These are phyloP conservation scores for Podaxis sp. DNA, from an alignment of 768 basidiomycete genomes.

Conservation along the genomic window DNA sequence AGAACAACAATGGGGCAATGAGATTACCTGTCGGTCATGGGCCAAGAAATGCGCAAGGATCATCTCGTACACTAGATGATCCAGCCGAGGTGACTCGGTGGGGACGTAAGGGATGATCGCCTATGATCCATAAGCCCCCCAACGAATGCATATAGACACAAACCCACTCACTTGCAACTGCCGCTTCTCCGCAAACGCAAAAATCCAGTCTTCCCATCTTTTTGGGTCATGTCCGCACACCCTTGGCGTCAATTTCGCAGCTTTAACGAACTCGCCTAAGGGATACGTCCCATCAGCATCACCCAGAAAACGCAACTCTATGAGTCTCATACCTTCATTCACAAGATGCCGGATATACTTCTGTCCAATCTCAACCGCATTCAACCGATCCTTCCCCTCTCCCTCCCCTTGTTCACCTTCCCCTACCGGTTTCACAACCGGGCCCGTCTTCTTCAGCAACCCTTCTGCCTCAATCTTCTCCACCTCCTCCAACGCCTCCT, in stretches of 20 bases:
- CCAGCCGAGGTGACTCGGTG: conserved; percentile 73
- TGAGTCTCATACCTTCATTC: conserved; percentile 55
- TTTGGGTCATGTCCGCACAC: conserved; percentile 77
- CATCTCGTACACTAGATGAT: conserved; percentile 91
- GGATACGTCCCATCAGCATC: not conserved
- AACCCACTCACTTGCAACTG: conserved; percentile 62
- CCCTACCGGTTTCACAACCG: not conserved
- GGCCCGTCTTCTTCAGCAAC: conserved; percentile 18
- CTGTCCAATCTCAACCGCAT: conserved; percentile 70
- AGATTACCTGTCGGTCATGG: conserved; percentile 63
- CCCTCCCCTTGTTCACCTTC: conserved; percentile 19
- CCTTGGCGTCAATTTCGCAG: conserved; percentile 78
- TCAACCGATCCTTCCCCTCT: conserved; percentile 37
- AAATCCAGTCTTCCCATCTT: conserved; percentile 97
- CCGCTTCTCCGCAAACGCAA: conserved; percentile 76
- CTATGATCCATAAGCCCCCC: conserved; percentile 29
- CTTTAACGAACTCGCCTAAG: conserved; percentile 60
- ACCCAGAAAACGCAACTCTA: not conserved
- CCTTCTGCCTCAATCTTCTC: conserved; percentile 56
- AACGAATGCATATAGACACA: not conserved
- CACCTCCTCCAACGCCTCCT: conserved; percentile 81
- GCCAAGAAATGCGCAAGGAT: conserved; percentile 82
- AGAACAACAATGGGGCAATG: conserved; percentile 11
- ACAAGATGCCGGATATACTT: conserved; percentile 87
- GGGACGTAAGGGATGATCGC: conserved; percentile 88